Conservation (phyloP, 2,329 filamentous ascomycete species). For the Esteya vermicola region DNA sequence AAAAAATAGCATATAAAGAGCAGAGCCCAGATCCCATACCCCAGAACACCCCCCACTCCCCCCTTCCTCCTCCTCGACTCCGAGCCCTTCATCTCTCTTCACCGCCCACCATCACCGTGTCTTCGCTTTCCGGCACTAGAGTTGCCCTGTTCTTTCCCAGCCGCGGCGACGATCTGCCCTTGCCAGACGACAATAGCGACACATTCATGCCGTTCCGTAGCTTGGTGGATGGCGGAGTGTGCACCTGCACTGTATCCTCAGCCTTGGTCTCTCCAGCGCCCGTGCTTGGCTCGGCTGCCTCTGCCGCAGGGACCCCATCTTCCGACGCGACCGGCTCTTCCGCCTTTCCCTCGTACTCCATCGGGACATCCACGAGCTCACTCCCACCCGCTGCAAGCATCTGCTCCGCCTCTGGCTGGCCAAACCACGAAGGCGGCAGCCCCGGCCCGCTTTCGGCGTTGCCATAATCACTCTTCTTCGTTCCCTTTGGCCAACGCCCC, state of each 20-base stretch:
- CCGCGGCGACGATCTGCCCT: conserved; percentile 13
- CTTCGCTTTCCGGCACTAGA: conserved; percentile 8
- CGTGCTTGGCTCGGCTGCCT: conserved; percentile 8
- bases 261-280: conserved; percentile 9
- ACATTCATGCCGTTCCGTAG: conserved; percentile 11
- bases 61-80: no score
- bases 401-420: not conserved
- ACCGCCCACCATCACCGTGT: conserved; percentile 15
- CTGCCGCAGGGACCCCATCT: not conserved
- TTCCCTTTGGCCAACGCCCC: conserved; percentile 53
- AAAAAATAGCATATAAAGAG: no score
- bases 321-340: no score
- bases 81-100: conserved; percentile 7
- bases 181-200: conserved; percentile 7
- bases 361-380: not conserved
- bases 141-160: conserved; percentile 8
- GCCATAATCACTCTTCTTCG: conserved; percentile 53
- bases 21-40: no score
- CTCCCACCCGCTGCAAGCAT: not conserved
- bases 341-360: not conserved
- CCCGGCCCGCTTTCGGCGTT: conserved; percentile 52
- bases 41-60: no score
- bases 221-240: conserved; percentile 16
- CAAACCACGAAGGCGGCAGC: conserved; percentile 41
- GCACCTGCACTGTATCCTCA: conserved; percentile 23